phyloP scores from a whole-genome alignment of 2,329 filamentous ascomycete species.

The Hypoxylon sp. region DNA sequence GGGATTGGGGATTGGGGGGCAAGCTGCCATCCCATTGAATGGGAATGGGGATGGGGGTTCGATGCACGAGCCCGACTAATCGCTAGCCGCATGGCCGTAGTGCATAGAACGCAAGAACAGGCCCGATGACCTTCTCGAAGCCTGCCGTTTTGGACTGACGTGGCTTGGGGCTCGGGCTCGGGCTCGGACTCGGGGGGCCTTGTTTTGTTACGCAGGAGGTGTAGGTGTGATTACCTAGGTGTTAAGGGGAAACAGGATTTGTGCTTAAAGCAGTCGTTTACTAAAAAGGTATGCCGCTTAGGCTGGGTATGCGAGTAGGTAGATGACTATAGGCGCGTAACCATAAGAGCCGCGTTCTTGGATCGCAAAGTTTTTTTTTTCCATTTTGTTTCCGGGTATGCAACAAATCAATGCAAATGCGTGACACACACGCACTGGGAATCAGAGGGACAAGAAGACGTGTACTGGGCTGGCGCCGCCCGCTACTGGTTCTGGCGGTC shows the following conservation, averaged over 20 bases:
- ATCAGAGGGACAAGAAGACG: neutral
- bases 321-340: too few species aligned
- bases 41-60: neutral
- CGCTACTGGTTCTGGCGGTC: slow-evolving; percentile 11
- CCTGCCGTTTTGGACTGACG: slow-evolving; percentile 38
- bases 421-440: slow-evolving; percentile 2
- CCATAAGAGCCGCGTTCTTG: neutral
- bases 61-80: slow-evolving; percentile 6
- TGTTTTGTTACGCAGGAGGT: slow-evolving; percentile 1
- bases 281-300: neutral
- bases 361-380: neutral
- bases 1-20: neutral
- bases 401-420: slow-evolving; percentile 10
- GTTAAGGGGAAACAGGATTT: slow-evolving; percentile 9
- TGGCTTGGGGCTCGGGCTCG: slow-evolving; percentile 21
- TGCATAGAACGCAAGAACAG: slow-evolving; percentile 45
- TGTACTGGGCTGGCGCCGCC: neutral
- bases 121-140: slow-evolving; percentile 46
- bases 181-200: neutral
- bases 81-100: slow-evolving; percentile 16
- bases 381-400: neutral
- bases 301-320: neutral
- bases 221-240: neutral
- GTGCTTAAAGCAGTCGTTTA: neutral
- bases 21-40: too few species aligned